phyloP scores from a whole-genome alignment of 495 filamentous ascomycete genomes.

The Sporormia fimetaria region DNA sequence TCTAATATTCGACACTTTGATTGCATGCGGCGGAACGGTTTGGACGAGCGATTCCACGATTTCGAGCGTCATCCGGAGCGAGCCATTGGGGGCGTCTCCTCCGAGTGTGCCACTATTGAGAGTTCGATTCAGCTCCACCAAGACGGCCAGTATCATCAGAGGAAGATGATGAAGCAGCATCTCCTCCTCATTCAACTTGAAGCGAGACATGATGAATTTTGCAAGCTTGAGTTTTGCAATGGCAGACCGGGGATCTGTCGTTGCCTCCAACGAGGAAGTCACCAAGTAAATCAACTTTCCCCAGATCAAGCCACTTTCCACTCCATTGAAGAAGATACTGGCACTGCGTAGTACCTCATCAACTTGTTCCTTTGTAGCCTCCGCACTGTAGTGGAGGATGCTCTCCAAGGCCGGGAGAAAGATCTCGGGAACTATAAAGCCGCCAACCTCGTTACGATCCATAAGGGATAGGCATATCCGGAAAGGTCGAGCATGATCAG shows the following conservation, averaged over 20 bases:
- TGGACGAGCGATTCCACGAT: slow-evolving; percentile 21
- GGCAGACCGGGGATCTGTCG: slow-evolving; percentile 36
- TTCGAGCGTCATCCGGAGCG: slow-evolving; percentile 21
- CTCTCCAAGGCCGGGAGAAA: slow-evolving; percentile 79
- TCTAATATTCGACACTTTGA: slow-evolving; percentile 2
- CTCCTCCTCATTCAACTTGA: slow-evolving; percentile 92
- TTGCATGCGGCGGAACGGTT: slow-evolving; percentile 18
- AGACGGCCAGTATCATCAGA: slow-evolving; percentile 52
- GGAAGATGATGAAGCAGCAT: slow-evolving; percentile 84
- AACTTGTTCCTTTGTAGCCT: slow-evolving; percentile 52
- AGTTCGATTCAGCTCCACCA: slow-evolving; percentile 44
- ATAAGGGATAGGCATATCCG: slow-evolving; percentile 87
- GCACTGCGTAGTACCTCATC: slow-evolving; percentile 86
- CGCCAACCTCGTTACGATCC: slow-evolving; percentile 96
- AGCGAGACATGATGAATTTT: slow-evolving; percentile 70
- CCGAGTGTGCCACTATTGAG: no score
- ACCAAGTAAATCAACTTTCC: slow-evolving; percentile 57
- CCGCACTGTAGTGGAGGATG: slow-evolving; percentile 56
- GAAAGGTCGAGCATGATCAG: slow-evolving; percentile 75
- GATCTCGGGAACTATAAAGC: slow-evolving; percentile 70
- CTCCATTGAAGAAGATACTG: slow-evolving; percentile 91
- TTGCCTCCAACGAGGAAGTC: slow-evolving; percentile 41
- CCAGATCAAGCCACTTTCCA: slow-evolving; percentile 90
- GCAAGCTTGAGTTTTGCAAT: slow-evolving; percentile 57
- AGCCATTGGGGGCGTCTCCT: no score